These are phyloP conservation scores for Mycosarcoma mackinlayi DNA, from an alignment of 1,284 basidiomycete genomes.

Conservation along the genomic window DNA sequence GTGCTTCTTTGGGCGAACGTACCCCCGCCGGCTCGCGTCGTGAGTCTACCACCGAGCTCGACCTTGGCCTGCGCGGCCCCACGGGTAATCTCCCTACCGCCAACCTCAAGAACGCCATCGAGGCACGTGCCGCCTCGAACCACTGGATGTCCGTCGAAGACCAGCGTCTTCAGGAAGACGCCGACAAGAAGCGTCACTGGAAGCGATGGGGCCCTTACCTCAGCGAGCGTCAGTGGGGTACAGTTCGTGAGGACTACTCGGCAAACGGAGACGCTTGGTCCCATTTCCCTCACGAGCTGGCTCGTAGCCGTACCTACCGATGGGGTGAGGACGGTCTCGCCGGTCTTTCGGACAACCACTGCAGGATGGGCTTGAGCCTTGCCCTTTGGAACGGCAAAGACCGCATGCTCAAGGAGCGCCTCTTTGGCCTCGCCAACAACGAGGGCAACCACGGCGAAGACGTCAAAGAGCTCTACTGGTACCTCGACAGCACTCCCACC, in stretches of 20 bases:
- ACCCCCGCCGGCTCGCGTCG: conserved; percentile 38
- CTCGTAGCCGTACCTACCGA: conserved; percentile 91
- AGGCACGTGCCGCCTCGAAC: conserved; percentile 34
- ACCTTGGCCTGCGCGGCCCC: conserved; percentile 48
- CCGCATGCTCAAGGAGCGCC: conserved; percentile 92
- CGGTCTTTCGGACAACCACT: conserved; percentile 95
- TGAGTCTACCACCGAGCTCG: conserved; percentile 38
- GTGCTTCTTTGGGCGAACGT: conserved; percentile 28
- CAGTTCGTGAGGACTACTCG: conserved; percentile 97
- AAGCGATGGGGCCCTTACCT: conserved; percentile 98
- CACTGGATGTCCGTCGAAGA: conserved; percentile 66
- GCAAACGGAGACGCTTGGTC: conserved; percentile 96
- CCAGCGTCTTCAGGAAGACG: conserved; percentile 74
- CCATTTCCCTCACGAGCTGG: conserved; percentile 95
- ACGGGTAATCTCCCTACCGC: conserved; percentile 40
- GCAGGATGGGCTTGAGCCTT: conserved; percentile 87
- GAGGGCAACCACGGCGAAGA: conserved; percentile 98
- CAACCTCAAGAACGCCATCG: conserved; percentile 41
- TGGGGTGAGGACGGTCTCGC: conserved; percentile 99
- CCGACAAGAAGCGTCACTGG: conserved; percentile 82
- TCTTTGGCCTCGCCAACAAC: conserved; percentile 92
- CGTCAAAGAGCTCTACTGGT: conserved; percentile 98
- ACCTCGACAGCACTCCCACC: conserved; percentile 96
- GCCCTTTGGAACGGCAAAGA: conserved; percentile 96
- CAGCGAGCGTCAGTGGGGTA: conserved; percentile 97